Conservation (phyloP, 73 alveolate species). For the Stentor coeruleus region DNA sequence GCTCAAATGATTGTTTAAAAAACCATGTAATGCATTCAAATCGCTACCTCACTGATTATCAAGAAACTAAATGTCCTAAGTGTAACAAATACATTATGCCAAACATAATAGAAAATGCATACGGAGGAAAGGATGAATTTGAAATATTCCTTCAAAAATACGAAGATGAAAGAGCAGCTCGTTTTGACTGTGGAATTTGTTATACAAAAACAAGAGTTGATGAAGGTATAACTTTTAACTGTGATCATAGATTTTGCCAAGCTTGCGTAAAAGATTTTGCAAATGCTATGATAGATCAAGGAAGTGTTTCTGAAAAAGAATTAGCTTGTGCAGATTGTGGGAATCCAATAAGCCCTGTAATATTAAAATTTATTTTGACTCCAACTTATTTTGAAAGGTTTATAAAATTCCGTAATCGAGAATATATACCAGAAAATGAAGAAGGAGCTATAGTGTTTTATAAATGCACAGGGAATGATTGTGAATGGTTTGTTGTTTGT, state of each 20-base stretch:
- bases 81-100: not conserved
- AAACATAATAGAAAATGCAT: not conserved
- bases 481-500: not conserved
- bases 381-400: not conserved
- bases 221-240: conserved; percentile 8
- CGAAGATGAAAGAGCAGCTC: not conserved
- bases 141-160: not conserved
- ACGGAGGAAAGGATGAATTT: not conserved
- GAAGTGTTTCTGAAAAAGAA: not conserved
- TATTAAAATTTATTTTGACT: not conserved
- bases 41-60: not conserved
- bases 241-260: conserved; percentile 20
- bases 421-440: not conserved
- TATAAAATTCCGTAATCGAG: not conserved
- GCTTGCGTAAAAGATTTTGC: not conserved
- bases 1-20: not conserved
- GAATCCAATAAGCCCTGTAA: not conserved
- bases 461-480: not conserved
- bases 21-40: not conserved
- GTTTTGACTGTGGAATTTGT: not conserved
- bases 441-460: not conserved
- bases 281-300: not conserved
- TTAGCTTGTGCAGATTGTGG: conserved; percentile 2
- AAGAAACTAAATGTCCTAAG: not conserved
- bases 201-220: not conserved